Conservation (phyloP, 1,139 yeast genomes). For the Suhomyces panamericanus region DNA sequence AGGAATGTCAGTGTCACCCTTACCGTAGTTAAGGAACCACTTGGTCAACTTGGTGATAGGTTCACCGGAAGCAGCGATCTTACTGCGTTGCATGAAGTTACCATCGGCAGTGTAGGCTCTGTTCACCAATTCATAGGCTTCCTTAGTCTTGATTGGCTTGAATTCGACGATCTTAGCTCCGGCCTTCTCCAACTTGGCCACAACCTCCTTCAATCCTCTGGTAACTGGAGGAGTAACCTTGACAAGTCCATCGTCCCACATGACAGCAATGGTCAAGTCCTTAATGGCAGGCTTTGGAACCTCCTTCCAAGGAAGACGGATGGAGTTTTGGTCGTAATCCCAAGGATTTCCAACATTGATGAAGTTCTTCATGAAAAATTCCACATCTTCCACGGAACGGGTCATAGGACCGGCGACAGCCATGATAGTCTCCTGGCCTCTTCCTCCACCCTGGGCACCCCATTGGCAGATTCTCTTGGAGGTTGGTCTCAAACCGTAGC, state of each 20-base stretch:
- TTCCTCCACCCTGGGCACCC: slow-evolving; percentile 57
- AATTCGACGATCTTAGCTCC: slow-evolving; percentile 33
- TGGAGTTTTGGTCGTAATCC: slow-evolving; percentile 56
- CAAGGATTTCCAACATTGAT: slow-evolving; percentile 69
- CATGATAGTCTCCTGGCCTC: slow-evolving; percentile 58
- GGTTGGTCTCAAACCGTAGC: slow-evolving; percentile 69
- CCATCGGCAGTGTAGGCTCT: slow-evolving; percentile 61
- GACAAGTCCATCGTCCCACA: slow-evolving; percentile 43
- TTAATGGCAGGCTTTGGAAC: slow-evolving; percentile 36
- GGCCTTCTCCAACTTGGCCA: slow-evolving; percentile 19
- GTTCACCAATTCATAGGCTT: slow-evolving; percentile 53
- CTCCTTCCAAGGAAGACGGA: slow-evolving; percentile 64
- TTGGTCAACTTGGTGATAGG: slow-evolving; percentile 61
- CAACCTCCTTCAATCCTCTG: slow-evolving; percentile 24
- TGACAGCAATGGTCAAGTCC: slow-evolving; percentile 36
- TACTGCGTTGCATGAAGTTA: slow-evolving; percentile 51
- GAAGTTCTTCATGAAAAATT: slow-evolving; percentile 57
- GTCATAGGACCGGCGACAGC: slow-evolving; percentile 67
- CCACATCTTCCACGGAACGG: slow-evolving; percentile 61
- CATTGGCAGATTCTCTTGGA: slow-evolving; percentile 54
- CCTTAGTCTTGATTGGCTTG: slow-evolving; percentile 51
- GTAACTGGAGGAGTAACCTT: slow-evolving; percentile 57
- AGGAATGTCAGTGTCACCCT: slow-evolving; percentile 45
- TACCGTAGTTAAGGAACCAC: slow-evolving; percentile 59
- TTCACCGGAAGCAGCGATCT: slow-evolving; percentile 63